Percentiles rank a stretch among this genome's conserved stretches.
These are phyloP conservation scores for Pelargonium australe DNA, from an alignment of 441 rosid genomes.

Conservation along the genomic window DNA sequence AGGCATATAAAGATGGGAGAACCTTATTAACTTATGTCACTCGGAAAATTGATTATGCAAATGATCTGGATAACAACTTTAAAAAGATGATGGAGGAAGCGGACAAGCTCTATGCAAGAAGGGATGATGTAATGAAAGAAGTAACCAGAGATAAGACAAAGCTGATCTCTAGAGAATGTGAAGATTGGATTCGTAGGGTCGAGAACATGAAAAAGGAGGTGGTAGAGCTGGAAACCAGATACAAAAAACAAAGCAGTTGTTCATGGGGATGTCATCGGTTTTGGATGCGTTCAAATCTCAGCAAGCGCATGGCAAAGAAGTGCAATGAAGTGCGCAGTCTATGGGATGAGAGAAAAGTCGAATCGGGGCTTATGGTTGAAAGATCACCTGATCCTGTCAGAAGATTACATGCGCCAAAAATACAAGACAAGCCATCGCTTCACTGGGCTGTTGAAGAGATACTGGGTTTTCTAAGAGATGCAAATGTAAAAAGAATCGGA, in stretches of 20 bases:
- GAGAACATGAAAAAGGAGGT: not conserved
- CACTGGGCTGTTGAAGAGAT: constrained; percentile 3
- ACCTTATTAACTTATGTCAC: not conserved
- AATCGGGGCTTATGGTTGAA: constrained; percentile 1
- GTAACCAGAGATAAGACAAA: not conserved
- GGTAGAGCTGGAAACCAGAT: not conserved
- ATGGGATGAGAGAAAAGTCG: not conserved
- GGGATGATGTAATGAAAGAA: not conserved
- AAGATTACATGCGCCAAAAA: not conserved
- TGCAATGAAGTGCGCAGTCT: not conserved
- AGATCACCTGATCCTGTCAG: not conserved
- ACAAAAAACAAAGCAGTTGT: not conserved
- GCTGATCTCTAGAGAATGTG: not conserved
- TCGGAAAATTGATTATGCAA: not conserved
- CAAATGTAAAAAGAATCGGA: constrained; percentile 21
- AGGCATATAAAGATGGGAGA: constrained; percentile 6
- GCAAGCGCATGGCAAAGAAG: constrained; percentile 3
- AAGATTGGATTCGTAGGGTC: not conserved
- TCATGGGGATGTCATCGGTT: not conserved
- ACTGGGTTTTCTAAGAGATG: constrained; percentile 7
- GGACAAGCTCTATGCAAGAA: not conserved
- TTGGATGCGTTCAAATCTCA: not conserved
- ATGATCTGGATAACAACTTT: not conserved
- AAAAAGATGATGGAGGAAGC: not conserved
- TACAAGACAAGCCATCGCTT: not conserved